phyloP scores from a whole-genome alignment of 139 green algal genomes.

The Tetradesmus lagerheimii region DNA sequence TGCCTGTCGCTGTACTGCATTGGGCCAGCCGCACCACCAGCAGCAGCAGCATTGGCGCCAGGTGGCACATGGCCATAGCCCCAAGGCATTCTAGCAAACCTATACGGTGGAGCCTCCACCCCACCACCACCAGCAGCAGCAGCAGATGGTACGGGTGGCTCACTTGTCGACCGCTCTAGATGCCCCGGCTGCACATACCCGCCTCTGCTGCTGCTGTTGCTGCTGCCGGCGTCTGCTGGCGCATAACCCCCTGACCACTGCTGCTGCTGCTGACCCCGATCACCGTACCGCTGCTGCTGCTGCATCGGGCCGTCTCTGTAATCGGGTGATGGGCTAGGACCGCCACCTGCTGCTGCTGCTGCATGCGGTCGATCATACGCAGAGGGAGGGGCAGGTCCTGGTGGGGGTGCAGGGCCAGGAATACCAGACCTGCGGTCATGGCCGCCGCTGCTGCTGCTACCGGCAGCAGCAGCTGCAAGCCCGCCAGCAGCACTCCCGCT shows the following conservation, averaged over 20 bases:
- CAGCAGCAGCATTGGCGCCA: not conserved
- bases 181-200: constrained; percentile 39
- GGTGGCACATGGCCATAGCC: not conserved
- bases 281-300: not conserved
- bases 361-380: constrained; percentile 7
- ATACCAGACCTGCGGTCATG: not conserved
- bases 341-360: not conserved
- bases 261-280: constrained; percentile 15
- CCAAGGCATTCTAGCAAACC: not conserved
- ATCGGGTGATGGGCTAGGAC: not conserved
- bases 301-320: constrained; percentile 2
- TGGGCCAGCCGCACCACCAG: not conserved
- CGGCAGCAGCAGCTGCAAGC: not conserved
- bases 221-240: not conserved
- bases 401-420: constrained; percentile 20
- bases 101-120: not conserved
- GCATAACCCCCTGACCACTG: not conserved
- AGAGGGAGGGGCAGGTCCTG: constrained; percentile 12
- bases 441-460: constrained; percentile 17
- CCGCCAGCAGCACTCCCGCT: not conserved
- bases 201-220: constrained; percentile 31
- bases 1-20: not conserved
- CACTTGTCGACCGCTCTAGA: not conserved
- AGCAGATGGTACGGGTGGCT: not conserved
- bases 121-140: not conserved